These are phyloP conservation scores for Coemansia asiatica DNA, from an alignment of 192 early-diverging fungal species.

Conservation along the genomic window DNA sequence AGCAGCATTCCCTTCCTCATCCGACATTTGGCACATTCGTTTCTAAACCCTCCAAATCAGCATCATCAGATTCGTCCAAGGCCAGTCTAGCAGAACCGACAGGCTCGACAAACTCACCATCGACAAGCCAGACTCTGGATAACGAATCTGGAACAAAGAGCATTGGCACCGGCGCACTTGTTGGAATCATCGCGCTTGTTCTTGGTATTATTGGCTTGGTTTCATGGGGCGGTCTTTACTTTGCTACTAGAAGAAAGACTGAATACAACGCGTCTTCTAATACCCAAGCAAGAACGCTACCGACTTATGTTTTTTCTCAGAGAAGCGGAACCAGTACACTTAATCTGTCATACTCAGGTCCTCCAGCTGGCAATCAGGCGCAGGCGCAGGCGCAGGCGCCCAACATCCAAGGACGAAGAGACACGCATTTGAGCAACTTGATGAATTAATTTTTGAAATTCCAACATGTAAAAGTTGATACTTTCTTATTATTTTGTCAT, in stretches of 20 bases:
- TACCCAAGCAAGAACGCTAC: neutral
- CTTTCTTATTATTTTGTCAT: no score
- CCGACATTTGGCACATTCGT: no score
- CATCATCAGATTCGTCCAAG: neutral
- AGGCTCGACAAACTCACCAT: constrained; percentile 25
- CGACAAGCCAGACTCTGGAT: constrained; percentile 7
- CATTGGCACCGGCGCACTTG: constrained; percentile 1
- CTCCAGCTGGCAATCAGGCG: neutral
- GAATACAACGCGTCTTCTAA: neutral
- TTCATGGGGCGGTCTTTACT: constrained; percentile 11
- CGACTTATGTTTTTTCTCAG: neutral
- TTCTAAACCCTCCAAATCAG: neutral
- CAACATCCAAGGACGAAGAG: neutral
- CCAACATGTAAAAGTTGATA: no score
- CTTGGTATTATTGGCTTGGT: constrained; percentile 7
- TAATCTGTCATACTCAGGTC: constrained; percentile 4
- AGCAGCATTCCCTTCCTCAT: no score
- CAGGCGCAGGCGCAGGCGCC: constrained; percentile 11
- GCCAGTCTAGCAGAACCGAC: neutral
- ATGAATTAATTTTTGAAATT: neutral
- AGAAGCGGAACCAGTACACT: constrained; percentile 1
- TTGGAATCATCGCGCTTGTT: neutral
- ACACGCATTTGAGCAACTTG: neutral
- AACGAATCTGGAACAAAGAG: neutral
- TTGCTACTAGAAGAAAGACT: neutral